Conservation (phyloP, 2,329 filamentous ascomycete genomes). For the Metarhizium robertsii region DNA sequence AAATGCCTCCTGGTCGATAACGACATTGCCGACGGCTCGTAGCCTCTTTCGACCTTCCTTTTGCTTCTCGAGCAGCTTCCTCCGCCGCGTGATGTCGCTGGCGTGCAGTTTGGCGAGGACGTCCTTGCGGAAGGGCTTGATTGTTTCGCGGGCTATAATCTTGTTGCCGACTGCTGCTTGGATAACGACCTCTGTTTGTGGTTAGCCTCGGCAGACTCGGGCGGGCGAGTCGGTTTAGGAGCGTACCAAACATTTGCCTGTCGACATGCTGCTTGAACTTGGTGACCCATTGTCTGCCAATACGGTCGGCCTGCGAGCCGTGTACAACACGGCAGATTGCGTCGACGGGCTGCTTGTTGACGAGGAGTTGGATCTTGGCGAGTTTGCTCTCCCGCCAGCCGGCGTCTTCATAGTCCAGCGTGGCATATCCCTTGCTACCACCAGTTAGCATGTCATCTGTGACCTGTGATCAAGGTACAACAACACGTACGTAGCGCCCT, state of each 20-base stretch:
- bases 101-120: slow-evolving; percentile 90
- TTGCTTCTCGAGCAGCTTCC: slow-evolving; percentile 90
- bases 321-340: slow-evolving; percentile 90
- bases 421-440: slow-evolving; percentile 75
- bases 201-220: neutral
- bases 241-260: slow-evolving; percentile 73
- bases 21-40: slow-evolving; percentile 75
- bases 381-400: slow-evolving; percentile 75
- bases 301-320: slow-evolving; percentile 64
- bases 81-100: slow-evolving; percentile 70
- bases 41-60: slow-evolving; percentile 90
- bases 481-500: slow-evolving; percentile 59
- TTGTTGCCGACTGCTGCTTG: slow-evolving; percentile 78
- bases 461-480: neutral
- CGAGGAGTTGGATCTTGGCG: slow-evolving; percentile 82
- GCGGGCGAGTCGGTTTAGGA: neutral
- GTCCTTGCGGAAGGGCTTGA: slow-evolving; percentile 95
- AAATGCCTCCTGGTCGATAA: slow-evolving; percentile 94
- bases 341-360: slow-evolving; percentile 90
- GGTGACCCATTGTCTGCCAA: slow-evolving; percentile 80
- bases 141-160: slow-evolving; percentile 83
- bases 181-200: slow-evolving; percentile 68
- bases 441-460: neutral
- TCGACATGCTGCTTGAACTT: slow-evolving; percentile 98
- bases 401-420: slow-evolving; percentile 92